Conservation (phyloP, 23 red algal genomes). For the Cyanidium caldarium region DNA sequence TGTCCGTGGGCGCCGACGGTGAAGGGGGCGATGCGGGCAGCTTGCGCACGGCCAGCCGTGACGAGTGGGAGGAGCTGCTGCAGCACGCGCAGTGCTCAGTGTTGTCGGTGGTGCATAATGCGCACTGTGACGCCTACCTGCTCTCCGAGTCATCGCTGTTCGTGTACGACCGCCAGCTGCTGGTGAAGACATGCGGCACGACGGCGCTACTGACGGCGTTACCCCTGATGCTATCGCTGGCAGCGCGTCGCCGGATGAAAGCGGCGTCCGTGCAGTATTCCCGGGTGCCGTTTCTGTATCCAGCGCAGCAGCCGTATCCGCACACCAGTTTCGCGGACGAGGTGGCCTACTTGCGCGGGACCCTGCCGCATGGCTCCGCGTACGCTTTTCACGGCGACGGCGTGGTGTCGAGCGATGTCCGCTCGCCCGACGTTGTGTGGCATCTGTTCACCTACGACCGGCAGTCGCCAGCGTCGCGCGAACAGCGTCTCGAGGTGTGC, state of each 20-base stretch:
- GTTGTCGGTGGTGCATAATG: slow-evolving; percentile 31
- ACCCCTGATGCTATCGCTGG: slow-evolving; percentile 17
- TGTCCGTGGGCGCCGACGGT: neutral
- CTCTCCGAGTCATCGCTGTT: slow-evolving; percentile 94
- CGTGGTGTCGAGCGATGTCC: neutral
- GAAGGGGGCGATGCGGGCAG: neutral
- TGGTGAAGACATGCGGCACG: slow-evolving; percentile 92
- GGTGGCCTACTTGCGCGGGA: slow-evolving; percentile 31
- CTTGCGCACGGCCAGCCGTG: slow-evolving; percentile 28
- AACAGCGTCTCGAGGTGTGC: slow-evolving; percentile 56
- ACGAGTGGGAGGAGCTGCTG: slow-evolving; percentile 26
- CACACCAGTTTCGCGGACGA: slow-evolving; percentile 51
- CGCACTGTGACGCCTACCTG: slow-evolving; percentile 50
- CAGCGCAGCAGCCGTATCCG: slow-evolving; percentile 41
- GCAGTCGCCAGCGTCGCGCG: neutral
- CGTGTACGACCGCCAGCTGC: slow-evolving; percentile 38
- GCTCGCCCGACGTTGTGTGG: slow-evolving; percentile 15
- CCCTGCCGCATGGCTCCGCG: slow-evolving; percentile 6
- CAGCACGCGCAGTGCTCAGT: slow-evolving; percentile 47
- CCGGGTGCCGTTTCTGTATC: slow-evolving; percentile 44
- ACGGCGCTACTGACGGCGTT: slow-evolving; percentile 55
- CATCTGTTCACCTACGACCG: slow-evolving; percentile 26
- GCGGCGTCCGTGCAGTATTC: slow-evolving; percentile 44
- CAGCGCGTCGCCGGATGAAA: slow-evolving; percentile 7
- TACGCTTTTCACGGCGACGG: slow-evolving; percentile 3